Evolutionary conservation across 2,329 filamentous ascomycete species (phyloP), one percentile per base, ranked within the genome.

Genomic region (Cytospora mali): DNA sequence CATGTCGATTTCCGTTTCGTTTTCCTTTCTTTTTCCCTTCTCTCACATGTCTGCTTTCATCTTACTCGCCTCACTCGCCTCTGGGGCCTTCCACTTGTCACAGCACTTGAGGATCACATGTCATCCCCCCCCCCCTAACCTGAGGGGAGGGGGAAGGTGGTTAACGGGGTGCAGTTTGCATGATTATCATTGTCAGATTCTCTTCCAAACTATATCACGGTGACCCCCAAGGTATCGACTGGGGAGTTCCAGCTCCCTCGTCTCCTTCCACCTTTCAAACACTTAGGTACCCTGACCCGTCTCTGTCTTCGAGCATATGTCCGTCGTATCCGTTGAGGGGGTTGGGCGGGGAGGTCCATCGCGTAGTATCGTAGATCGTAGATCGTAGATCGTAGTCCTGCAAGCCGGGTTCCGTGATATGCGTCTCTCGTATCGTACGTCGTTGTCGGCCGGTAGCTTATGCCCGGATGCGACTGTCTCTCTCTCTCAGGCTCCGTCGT

Each of bases 401-500:
- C 2, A 2, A 5, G 35, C 5, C 35, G 35, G n/a, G 5, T 39
- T 39, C 16, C 16, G 16, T 39, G 35, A 14, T n/a, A 18, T 39
- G n/a, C n/a, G 14, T 39, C 5, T 18, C 35, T 39, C 35, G 35
- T 39, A 39, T 39, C 14, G 35, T 39, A 18, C 14, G 35, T 6
- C 35, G 35, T 39, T n/a, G n/a, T n/a, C n/a, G 16, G 2, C n/a
- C 35, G 14, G 16, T n/a, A 5, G 35, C 9, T 39, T 6, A 39
- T 18, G 35, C n/a, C n/a, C n/a, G n/a, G n/a, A n/a, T n/a, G n/a
- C n/a, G n/a, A n/a, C n/a, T n/a, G n/a, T n/a, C n/a, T 39, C 16
- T 2, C 14, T 39, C 16, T 14, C 33, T 48, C 50, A 64, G n/a
- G 54, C 52, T 18, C 53, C 52, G 7, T 33, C 33, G 14, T 61